Conservation (phyloP, 2,329 filamentous ascomycete species). For the Iodosphaeria phyllophila region DNA sequence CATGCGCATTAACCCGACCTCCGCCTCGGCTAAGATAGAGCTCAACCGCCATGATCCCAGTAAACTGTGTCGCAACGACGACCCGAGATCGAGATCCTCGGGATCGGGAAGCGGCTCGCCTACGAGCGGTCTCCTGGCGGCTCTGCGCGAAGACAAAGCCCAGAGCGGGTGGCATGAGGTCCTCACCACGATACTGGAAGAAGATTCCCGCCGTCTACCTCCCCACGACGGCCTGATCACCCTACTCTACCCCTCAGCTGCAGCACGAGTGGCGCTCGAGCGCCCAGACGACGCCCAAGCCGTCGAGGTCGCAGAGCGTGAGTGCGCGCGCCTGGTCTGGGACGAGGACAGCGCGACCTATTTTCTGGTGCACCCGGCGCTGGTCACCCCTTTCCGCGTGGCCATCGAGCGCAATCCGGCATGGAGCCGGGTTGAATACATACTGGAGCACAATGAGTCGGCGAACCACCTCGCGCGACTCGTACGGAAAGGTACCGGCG, state of each 20-base stretch:
- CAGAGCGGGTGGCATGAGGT: constrained; percentile 40
- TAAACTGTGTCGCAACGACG: constrained; percentile 29
- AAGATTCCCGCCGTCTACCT: constrained; percentile 28
- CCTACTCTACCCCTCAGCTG: constrained; percentile 46
- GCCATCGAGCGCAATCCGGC: constrained; percentile 37
- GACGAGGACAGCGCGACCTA: constrained; percentile 39
- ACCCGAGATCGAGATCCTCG: no score
- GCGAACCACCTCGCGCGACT: constrained; percentile 40
- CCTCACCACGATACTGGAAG: constrained; percentile 37
- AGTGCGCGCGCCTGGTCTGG: constrained; percentile 56
- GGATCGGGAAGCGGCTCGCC: no score
- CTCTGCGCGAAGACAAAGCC: constrained; percentile 15
- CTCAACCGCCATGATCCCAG: constrained; percentile 40
- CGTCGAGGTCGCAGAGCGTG: constrained; percentile 43
- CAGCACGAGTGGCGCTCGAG: constrained; percentile 43
- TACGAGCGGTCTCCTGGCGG: constrained; percentile 14
- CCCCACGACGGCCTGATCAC: constrained; percentile 48
- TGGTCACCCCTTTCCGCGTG: constrained; percentile 44
- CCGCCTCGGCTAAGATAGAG: constrained; percentile 40
- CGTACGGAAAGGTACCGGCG: constrained; percentile 38
- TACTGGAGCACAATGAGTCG: constrained; percentile 44
- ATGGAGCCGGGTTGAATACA: constrained; percentile 43
- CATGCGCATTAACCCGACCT: constrained; percentile 43
- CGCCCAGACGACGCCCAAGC: constrained; percentile 38
- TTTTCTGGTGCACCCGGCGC: constrained; percentile 44